Evolutionary conservation across 164 flowering plant species (phyloP).

Genomic region (Vitis rupestris): DNA sequence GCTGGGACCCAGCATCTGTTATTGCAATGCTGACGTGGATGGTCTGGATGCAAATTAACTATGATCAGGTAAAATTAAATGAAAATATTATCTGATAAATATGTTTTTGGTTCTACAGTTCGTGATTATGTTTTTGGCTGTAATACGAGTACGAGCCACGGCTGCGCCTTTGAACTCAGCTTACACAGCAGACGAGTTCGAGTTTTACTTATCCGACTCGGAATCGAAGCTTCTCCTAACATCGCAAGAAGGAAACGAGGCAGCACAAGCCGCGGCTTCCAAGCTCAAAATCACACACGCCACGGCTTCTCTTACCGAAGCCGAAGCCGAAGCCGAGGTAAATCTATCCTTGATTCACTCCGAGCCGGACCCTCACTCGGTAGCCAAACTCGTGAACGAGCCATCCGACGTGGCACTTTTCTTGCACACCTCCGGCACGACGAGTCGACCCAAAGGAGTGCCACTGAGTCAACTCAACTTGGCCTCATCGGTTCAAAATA

Average conservation of each 20-base stretch:
- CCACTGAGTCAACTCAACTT: slow-evolving; percentile 81
- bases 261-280: slow-evolving; percentile 70
- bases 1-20: no score
- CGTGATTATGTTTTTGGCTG: slow-evolving; percentile 84
- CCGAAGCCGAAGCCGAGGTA: slow-evolving; percentile 20
- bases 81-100: neutral
- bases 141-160: slow-evolving; percentile 70
- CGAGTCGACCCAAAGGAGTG: slow-evolving; percentile 95
- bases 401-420: slow-evolving; percentile 80
- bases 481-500: slow-evolving; percentile 66
- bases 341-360: slow-evolving; percentile 26
- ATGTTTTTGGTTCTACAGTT: slow-evolving; percentile 39
- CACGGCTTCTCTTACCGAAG: slow-evolving; percentile 35
- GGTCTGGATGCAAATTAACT: no score
- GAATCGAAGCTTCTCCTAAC: slow-evolving; percentile 77
- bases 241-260: slow-evolving; percentile 42
- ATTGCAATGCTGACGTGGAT: no score
- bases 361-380: slow-evolving; percentile 18
- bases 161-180: slow-evolving; percentile 94
- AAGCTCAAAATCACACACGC: slow-evolving; percentile 72
- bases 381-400: slow-evolving; percentile 43
- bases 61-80: no score
- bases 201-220: slow-evolving; percentile 88
- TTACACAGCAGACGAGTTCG: slow-evolving; percentile 87
- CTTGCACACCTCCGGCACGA: slow-evolving; percentile 97